phyloP scores from a whole-genome alignment of 192 early-diverging fungal species.

The Endogone sp. region DNA sequence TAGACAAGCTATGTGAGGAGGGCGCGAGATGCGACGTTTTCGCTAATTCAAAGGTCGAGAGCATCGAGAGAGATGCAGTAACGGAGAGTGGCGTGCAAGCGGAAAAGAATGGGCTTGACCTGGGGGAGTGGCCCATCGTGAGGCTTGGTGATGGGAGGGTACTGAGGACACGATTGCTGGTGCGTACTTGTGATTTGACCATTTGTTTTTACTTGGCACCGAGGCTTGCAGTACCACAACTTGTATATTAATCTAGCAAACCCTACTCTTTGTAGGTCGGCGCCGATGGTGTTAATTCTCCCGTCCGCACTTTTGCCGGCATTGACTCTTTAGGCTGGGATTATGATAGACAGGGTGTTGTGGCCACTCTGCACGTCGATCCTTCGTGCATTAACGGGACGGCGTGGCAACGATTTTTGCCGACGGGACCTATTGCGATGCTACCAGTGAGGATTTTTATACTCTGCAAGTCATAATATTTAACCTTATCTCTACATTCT shows the following conservation, averaged over 20 bases:
- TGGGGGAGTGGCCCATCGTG: slow-evolving; percentile 71
- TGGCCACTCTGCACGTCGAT: slow-evolving; percentile 76
- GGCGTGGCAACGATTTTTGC: slow-evolving; percentile 94
- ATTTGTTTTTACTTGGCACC: no score
- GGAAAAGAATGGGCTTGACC: slow-evolving; percentile 14
- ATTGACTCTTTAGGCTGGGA: slow-evolving; percentile 86
- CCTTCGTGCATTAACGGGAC: slow-evolving; percentile 46
- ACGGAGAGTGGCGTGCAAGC: slow-evolving; percentile 4
- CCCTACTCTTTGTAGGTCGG: slow-evolving; percentile 50
- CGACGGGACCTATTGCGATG: slow-evolving; percentile 89
- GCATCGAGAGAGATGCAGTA: slow-evolving; percentile 32
- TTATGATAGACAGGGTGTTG: slow-evolving; percentile 82
- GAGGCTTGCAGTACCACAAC: no score
- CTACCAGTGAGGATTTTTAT: slow-evolving; percentile 65
- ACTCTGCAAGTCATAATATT: neutral
- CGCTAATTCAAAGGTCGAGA: slow-evolving; percentile 63
- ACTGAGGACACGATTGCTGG: slow-evolving; percentile 72
- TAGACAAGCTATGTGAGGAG: slow-evolving; percentile 26
- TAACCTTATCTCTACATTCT: slow-evolving; percentile 22
- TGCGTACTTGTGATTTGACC: slow-evolving; percentile 21
- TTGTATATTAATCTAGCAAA: neutral
- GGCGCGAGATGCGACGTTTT: slow-evolving; percentile 56
- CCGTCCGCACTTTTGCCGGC: slow-evolving; percentile 75
- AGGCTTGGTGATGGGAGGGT: slow-evolving; percentile 59
- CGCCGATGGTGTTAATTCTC: slow-evolving; percentile 85